phyloP scores from a whole-genome alignment of 2,329 filamentous ascomycete genomes.

The Leptoxyphium fumago region DNA sequence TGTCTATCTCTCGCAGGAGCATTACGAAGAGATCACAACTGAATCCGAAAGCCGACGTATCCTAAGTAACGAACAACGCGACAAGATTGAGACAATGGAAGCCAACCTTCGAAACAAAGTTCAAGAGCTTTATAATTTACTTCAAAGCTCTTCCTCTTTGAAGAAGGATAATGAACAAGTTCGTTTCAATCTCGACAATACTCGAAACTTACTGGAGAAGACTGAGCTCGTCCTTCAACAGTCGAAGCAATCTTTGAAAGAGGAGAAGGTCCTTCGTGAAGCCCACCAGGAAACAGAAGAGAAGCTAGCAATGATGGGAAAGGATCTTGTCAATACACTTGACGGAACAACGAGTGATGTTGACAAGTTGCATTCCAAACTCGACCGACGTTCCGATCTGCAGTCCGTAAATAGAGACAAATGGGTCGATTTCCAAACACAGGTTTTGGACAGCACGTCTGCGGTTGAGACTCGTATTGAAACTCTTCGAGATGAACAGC shows the following conservation, averaged over 20 bases:
- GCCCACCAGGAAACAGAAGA: slow-evolving; percentile 78
- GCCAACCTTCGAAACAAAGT: slow-evolving; percentile 82
- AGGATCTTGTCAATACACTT: slow-evolving; percentile 62
- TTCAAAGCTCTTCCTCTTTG: slow-evolving; percentile 70
- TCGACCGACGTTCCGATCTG: slow-evolving; percentile 70
- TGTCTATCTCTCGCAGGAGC: slow-evolving; percentile 80
- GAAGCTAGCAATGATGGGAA: slow-evolving; percentile 58
- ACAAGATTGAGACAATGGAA: slow-evolving; percentile 86
- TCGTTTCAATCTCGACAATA: slow-evolving; percentile 56
- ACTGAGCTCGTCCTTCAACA: slow-evolving; percentile 71
- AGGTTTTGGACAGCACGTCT: slow-evolving; percentile 62
- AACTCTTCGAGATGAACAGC: slow-evolving; percentile 58
- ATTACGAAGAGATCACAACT: slow-evolving; percentile 79
- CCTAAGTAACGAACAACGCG: slow-evolving; percentile 78
- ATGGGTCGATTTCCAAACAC: slow-evolving; percentile 63
- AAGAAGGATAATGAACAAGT: slow-evolving; percentile 83
- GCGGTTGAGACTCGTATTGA: slow-evolving; percentile 63
- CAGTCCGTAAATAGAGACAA: slow-evolving; percentile 63
- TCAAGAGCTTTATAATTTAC: slow-evolving; percentile 77
- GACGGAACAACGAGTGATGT: slow-evolving; percentile 68
- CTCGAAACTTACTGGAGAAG: slow-evolving; percentile 68
- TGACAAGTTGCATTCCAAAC: slow-evolving; percentile 68
- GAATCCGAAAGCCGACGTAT: slow-evolving; percentile 88
- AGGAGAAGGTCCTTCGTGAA: slow-evolving; percentile 65
- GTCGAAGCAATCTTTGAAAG: slow-evolving; percentile 60